Conservation (phyloP, 2,329 filamentous ascomycete genomes). For the Mariannaea sp. region DNA sequence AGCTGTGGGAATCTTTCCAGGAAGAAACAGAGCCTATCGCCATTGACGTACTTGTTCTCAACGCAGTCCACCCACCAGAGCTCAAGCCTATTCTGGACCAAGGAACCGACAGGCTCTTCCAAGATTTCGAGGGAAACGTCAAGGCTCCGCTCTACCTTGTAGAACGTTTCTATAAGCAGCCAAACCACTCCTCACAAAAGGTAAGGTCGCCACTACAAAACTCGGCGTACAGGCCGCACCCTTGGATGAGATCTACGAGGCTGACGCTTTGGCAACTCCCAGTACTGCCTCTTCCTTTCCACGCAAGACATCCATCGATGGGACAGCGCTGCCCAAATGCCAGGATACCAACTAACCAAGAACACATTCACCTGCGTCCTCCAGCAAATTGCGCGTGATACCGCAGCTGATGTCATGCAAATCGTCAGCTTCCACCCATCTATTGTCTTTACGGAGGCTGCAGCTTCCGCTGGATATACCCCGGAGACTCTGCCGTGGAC, state of each 20-base stretch:
- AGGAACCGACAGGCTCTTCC: slow-evolving; percentile 28
- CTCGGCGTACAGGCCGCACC: too few relatives aligned
- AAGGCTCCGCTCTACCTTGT: slow-evolving; percentile 23
- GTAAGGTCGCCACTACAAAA: not conserved
- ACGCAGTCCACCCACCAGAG: slow-evolving; percentile 17
- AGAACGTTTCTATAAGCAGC: slow-evolving; percentile 30
- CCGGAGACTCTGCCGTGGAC: slow-evolving; percentile 31
- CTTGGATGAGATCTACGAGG: too few relatives aligned
- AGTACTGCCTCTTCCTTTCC: slow-evolving; percentile 25
- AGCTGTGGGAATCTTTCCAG: slow-evolving; percentile 20
- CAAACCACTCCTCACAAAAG: slow-evolving; percentile 18
- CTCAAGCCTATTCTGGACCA: slow-evolving; percentile 26
- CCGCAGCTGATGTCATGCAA: slow-evolving; percentile 42
- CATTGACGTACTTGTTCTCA: slow-evolving; percentile 24
- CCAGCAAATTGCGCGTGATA: slow-evolving; percentile 45
- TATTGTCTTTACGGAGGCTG: slow-evolving; percentile 41
- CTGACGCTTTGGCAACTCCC: fast-evolving
- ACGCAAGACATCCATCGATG: slow-evolving; percentile 38
- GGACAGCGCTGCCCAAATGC: slow-evolving; percentile 24
- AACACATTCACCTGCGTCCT: slow-evolving; percentile 41
- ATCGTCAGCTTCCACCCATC: slow-evolving; percentile 49
- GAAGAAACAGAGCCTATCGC: not conserved
- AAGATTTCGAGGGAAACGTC: slow-evolving; percentile 32
- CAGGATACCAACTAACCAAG: slow-evolving; percentile 46
- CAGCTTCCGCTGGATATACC: slow-evolving; percentile 29